Evolutionary conservation across 352 stramenopile species (phyloP), one percentile per base, ranked within the genome.

Genomic region (Phytopythium ostracodes): DNA sequence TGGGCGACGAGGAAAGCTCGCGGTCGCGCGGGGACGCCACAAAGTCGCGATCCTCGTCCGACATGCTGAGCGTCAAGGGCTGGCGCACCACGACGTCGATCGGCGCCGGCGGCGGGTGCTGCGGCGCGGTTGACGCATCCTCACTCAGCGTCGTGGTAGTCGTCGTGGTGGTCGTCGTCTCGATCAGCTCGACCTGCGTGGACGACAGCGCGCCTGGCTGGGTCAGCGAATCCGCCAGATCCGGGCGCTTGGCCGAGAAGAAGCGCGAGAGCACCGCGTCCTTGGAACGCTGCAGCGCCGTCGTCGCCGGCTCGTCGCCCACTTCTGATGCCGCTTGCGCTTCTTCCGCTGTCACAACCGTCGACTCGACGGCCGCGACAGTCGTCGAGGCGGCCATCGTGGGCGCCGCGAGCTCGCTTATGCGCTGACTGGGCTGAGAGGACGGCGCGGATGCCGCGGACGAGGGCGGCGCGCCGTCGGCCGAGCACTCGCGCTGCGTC

Each of bases 1-100:
- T 60, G 36, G 55, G 55, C 40, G 55, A 60, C 25, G 22, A 9
- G 9, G 55, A 60, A 14, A 43, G 38, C 18, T 40, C 38, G 55
- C 55, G 55, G 25, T 40, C 25, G 38, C 55, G 38, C 29, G 55
- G 55, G 17, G 55, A 60, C 24, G 38, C 55, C 40, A 60, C 55
- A 17, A 52, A 50, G 40, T 60, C 55, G 55, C 22, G 12, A 18
- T 60, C 55, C 40, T 60, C 55, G 40, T 60, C 55, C 40, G 55
- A 50, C 38, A 51, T 25, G 24, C 42, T 36, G 5, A 50, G 36
- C 40, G 40, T 51, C 24, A 51, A 25, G 22, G 55, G 36, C 24
- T 38, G 36, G 55, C 55, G 55, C 38, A 60, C 38, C n/a, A 60
- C 11, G 24, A 60, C 55, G 27, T 51, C 55, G 33, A 60, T 29